Percentiles rank a stretch among this genome's conserved stretches.
Evolutionary conservation across 495 filamentous ascomycete genomes (phyloP).

Genomic region (Neurospora hispaniola): DNA sequence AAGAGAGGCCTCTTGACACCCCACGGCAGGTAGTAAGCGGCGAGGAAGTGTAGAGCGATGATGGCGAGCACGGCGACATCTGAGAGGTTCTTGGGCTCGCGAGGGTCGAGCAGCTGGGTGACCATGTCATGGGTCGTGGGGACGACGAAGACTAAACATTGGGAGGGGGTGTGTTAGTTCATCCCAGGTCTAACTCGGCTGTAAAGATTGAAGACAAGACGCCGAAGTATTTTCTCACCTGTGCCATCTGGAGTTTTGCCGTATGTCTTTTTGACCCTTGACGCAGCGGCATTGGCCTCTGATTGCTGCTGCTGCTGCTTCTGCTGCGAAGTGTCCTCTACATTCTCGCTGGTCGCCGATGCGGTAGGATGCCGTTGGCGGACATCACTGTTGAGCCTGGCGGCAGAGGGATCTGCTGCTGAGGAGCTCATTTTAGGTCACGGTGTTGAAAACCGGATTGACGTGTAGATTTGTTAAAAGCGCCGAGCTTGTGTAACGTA

Average conservation of each 20-base stretch:
- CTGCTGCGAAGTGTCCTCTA: not conserved
- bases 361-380: slow-evolving; percentile 13
- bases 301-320: not conserved
- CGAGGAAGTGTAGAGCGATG: slow-evolving; percentile 59
- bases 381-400: slow-evolving; percentile 13
- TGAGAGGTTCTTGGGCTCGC: slow-evolving; percentile 86
- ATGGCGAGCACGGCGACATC: slow-evolving; percentile 76
- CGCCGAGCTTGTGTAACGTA: slow-evolving; percentile 12
- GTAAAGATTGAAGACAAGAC: not conserved
- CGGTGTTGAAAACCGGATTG: slow-evolving; percentile 20
- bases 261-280: slow-evolving; percentile 58
- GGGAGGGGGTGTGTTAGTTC: not conserved
- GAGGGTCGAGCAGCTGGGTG: slow-evolving; percentile 90
- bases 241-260: slow-evolving; percentile 85
- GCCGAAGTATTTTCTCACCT: slow-evolving; percentile 43
- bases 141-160: slow-evolving; percentile 72
- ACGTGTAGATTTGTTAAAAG: not conserved
- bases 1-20: slow-evolving; percentile 61
- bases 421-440: slow-evolving; percentile 16
- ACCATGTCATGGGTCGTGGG: slow-evolving; percentile 99
- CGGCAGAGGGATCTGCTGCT: slow-evolving; percentile 9
- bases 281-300: not conserved
- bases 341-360: not conserved
- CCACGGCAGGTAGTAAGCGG: slow-evolving; percentile 60
- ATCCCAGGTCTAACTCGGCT: not conserved